Percentiles rank a stretch among this genome's conserved stretches.
Conservation (phyloP, 2,329 filamentous ascomycete species). For the Sarocladium strictum region DNA sequence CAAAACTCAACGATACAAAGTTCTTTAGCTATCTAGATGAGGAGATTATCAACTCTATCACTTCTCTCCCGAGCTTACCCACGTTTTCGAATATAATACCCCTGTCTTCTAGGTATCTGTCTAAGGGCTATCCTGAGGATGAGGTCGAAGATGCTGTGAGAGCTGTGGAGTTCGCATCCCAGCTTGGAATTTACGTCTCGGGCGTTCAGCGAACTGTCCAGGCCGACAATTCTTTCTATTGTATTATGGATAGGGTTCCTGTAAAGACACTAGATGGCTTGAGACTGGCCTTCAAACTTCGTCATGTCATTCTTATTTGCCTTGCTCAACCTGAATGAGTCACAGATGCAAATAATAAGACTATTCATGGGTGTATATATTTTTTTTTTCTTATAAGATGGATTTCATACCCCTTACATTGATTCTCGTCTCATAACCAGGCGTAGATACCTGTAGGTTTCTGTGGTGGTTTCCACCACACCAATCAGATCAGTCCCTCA, state of each 20-base stretch:
- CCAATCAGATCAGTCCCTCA: too few species aligned
- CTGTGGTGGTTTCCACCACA: too few species aligned
- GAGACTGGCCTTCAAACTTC: constrained; percentile 13
- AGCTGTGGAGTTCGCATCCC: constrained; percentile 11
- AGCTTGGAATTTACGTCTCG: constrained; percentile 12
- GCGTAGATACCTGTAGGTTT: too few species aligned
- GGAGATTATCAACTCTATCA: constrained; percentile 9
- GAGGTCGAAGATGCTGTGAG: constrained; percentile 10
- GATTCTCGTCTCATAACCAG: too few species aligned
- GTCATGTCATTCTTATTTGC: constrained; percentile 11
- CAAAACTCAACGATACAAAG: constrained; percentile 9
- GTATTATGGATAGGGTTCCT: constrained; percentile 12
- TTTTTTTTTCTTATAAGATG: too few species aligned
- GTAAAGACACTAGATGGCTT: constrained; percentile 11
- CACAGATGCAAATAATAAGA: too few species aligned
- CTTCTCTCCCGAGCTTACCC: constrained; percentile 11
- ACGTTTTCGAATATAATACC: constrained; percentile 11
- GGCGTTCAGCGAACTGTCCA: constrained; percentile 9
- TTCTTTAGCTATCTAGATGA: constrained; percentile 10
- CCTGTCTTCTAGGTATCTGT: constrained; percentile 13
- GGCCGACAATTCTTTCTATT: constrained; percentile 5
- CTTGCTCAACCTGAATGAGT: too few species aligned
- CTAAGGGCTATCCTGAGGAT: constrained; percentile 12
- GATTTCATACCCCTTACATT: too few species aligned
- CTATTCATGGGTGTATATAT: too few species aligned